Conservation (phyloP, 2,329 filamentous ascomycete genomes). For the Albophoma yamanashiensis region DNA sequence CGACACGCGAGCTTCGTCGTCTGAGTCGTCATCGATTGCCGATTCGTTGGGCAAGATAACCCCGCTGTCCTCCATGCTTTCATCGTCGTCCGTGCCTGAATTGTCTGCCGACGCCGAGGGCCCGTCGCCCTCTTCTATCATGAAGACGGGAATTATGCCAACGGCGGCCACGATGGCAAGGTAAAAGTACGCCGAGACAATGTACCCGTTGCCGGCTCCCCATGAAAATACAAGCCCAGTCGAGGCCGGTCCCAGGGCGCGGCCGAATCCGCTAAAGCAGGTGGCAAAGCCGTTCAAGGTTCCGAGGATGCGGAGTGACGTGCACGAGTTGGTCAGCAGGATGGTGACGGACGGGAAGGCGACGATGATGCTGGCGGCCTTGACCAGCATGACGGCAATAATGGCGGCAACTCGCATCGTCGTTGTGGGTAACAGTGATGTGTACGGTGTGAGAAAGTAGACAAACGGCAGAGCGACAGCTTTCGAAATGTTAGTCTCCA, state of each 20-base stretch:
- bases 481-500: constrained; percentile 7
- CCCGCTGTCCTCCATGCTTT: constrained; percentile 8
- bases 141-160: constrained; percentile 62
- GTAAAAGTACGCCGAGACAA: constrained; percentile 74
- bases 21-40: constrained; percentile 11
- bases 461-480: constrained; percentile 59
- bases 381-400: constrained; percentile 58
- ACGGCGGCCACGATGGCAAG: constrained; percentile 53
- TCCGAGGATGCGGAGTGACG: constrained; percentile 62
- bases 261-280: constrained; percentile 67
- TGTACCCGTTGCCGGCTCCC: constrained; percentile 65
- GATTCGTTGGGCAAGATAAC: constrained; percentile 11
- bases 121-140: constrained; percentile 65
- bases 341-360: constrained; percentile 87
- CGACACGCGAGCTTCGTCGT: constrained; percentile 5
- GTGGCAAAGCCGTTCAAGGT: constrained; percentile 90
- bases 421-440: constrained; percentile 46
- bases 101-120: constrained; percentile 27
- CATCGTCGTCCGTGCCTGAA: constrained; percentile 21
- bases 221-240: constrained; percentile 63
- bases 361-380: constrained; percentile 68
- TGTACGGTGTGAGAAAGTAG: constrained; percentile 76
- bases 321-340: constrained; percentile 77
- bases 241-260: constrained; percentile 67
- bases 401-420: constrained; percentile 48